phyloP scores from a whole-genome alignment of 2,329 filamentous ascomycete species.

The Fusarium virguliforme region DNA sequence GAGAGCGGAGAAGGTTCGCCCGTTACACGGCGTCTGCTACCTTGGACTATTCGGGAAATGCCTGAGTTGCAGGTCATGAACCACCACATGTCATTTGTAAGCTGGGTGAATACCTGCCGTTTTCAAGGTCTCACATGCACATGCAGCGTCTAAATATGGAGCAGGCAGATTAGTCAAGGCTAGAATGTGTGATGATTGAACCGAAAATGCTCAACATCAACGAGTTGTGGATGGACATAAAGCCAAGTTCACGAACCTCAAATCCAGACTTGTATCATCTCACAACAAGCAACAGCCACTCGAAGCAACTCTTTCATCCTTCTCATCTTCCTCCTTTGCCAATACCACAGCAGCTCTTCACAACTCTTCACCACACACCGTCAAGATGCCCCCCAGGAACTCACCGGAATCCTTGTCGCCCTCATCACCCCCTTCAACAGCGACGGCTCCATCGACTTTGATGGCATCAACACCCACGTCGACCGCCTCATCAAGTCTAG shows the following conservation, averaged over 20 bases:
- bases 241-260: too few species aligned
- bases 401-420: slow-evolving; percentile 62
- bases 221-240: too few species aligned
- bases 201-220: too few species aligned
- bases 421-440: slow-evolving; percentile 63
- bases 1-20: too few species aligned
- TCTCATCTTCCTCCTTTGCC: not conserved
- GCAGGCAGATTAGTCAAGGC: not conserved
- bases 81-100: not conserved
- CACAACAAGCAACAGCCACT: not conserved
- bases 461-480: slow-evolving; percentile 55
- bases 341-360: not conserved
- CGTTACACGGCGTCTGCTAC: too few species aligned
- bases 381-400: slow-evolving; percentile 19
- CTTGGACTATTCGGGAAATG: too few species aligned
- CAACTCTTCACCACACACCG: not conserved
- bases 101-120: not conserved
- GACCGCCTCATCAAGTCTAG: slow-evolving; percentile 60
- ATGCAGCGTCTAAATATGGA: too few species aligned
- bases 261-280: too few species aligned
- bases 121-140: not conserved
- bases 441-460: slow-evolving; percentile 56
- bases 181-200: too few species aligned
- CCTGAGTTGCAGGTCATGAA: too few species aligned
- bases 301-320: not conserved